Evolutionary conservation across 1,139 yeast species (phyloP), one percentile per base, ranked within the genome.

Genomic region (Debaryomyces singareniensis): DNA sequence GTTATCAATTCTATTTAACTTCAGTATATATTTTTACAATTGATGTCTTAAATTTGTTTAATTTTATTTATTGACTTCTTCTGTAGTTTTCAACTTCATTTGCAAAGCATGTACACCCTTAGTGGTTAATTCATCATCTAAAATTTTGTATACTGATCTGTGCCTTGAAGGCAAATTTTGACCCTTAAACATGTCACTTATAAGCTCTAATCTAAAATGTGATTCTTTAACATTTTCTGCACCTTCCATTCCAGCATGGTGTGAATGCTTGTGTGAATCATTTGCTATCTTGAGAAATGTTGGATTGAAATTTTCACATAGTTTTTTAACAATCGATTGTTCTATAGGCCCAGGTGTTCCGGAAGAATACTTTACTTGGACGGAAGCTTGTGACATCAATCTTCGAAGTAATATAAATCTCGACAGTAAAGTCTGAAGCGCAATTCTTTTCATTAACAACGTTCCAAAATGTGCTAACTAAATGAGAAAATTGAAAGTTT

Each of bases 61-160:
- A 7, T 7, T 34, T 37, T 38, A 44, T 40, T 58, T 66, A 16
- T 55, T 58, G 35, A 61, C 63, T 47, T 86, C 95, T 24, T 61
- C 66, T 1, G 74, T 71, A 1, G 97, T 87, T 54, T 83, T 83
- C 1, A 95, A 81, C 49, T 78, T 76, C 58, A 91, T 68, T 51
- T 86, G 96, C 37, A 91, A 61, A 1, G 97, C 96, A 59, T 91
- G 98, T 14, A 91, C 76, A 1, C 95, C 91, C 33, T 73, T 69
- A 31, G 61, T 64, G 32, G 70, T 66, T 49, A 89, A 60, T 50
- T 87, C 96, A 23, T 84, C 86, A 38, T 75, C 75, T 28, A 91
- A 61, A 31, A 84, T 53, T 29, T 61, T 60, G 51, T 87, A 89
- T 1, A 91, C 70, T 48, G 80, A 53, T 35, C 96, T 61, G 58